Evolutionary conservation across 2,329 filamentous ascomycete species (phyloP), one percentile per base, ranked within the genome.

Genomic region (Epicoccum sorghinum): DNA sequence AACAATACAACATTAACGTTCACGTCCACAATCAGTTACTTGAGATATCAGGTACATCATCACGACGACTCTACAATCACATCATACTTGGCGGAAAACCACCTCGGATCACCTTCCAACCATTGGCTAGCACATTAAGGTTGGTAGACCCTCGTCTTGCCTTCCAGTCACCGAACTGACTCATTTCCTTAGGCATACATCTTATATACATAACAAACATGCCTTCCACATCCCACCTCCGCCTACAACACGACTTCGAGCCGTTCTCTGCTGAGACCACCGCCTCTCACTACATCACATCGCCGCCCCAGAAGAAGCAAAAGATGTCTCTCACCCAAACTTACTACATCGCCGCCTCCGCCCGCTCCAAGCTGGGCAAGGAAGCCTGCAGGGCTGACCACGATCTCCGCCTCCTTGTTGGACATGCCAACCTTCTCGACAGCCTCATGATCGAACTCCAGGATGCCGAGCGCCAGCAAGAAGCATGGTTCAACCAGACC

Each of bases 271-370:
- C 76, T 49, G 72, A 78, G 70, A 77, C 75, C 38, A 74, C 74
- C 48, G 75, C 77, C 69, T 74, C 75, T 46, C 64, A 74, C 74
- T 73, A 76, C 67, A 58, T 77, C 70, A 64, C 72, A 9, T 67
- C 75, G 47, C 76, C 76, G 58, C 75, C 78, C 52, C 73, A 76
- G 60, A 80, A 80, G 76, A 80, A 89, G 80, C 90, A 92, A 79
- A 93, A 89, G 80, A 98, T 98, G 95, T 96, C 90, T 76, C 89
- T 98, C 81, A 96, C 93, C 25, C 92, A 97, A 80, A 98, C 93
- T 59, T 99, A 98, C 89, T 96, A 91, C 82, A 89, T 98, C 70
- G 95, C 95, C 75, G 93, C 96, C 83, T 93, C 93, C 79, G 95
- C 95, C 74, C 88, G 95, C 77, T 89, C 88, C 69, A 99, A 99